Evolutionary conservation across 495 filamentous ascomycete species (phyloP), one percentile per base, ranked within the genome.

Genomic region (Penicillium simplicissimum): DNA sequence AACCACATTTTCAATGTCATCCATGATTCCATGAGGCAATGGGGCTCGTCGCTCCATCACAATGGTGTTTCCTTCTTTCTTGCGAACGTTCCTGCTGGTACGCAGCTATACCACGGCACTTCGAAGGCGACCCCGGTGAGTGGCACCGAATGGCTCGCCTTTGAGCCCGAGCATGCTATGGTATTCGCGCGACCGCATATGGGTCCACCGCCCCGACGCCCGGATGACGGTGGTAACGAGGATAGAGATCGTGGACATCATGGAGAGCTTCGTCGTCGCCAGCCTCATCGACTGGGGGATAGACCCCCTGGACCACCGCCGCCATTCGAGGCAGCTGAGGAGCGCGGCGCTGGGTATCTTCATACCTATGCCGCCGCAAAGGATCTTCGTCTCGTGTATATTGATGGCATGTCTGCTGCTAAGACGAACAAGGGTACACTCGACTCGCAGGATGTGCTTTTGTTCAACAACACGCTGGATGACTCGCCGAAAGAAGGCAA

Each of bases 11-110:
- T 89, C 79, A 90, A 89, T 65, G 76, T 84, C 19, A 72, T 89
- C 37, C 86, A 89, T 63, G 83, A 83, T 31, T 85, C 88, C 19
- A 84, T 87, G 81, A 83, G 88, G 23, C 85, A 89, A 78, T 90
- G 85, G 82, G 87, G 86, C 8, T 89, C 87, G 1, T 86, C 86
- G 0, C 67, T 88, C 5, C 77, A 89, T 48, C 88, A 90, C 64
- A 90, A 90, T 68, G 87, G 87, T 55, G 85, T 89, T 76, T 88
- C 86, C 0, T 76, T 87, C 66, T 88, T 87, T 67, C 74, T 84
- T 0, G 87, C 77, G 4, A 78, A 74, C 0, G 79, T 90, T 2
- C 85, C 88, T 0, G 74, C 70, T 3, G 84, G 83, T 14, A 85
- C 84, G 0, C 74, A 82, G n/a, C 69, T 90, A 2, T 87, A 89